These are phyloP conservation scores for Candida incommunis DNA, from an alignment of 805 yeast species.

Conservation along the genomic window DNA sequence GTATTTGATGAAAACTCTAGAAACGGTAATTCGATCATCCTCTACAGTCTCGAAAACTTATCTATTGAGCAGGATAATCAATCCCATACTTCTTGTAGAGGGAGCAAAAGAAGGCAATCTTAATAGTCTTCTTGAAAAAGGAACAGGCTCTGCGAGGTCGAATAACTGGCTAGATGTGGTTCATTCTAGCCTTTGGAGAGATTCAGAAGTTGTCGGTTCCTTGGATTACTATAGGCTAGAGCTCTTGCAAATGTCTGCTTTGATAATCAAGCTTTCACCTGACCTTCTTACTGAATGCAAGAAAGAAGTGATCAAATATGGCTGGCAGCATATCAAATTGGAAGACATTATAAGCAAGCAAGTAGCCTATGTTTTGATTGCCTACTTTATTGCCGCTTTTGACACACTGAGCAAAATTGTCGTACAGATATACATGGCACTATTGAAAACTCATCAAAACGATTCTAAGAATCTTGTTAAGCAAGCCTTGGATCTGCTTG, in stretches of 20 bases:
- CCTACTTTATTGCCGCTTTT: constrained; percentile 72
- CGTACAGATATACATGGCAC: constrained; percentile 82
- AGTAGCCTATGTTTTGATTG: constrained; percentile 80
- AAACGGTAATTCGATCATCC: constrained; percentile 16
- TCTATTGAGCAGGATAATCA: constrained; percentile 28
- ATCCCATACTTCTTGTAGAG: constrained; percentile 51
- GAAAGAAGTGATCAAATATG: constrained; percentile 81
- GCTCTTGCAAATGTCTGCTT: constrained; percentile 65
- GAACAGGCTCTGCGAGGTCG: constrained; percentile 13
- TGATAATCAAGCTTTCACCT: constrained; percentile 58
- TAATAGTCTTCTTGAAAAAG: constrained; percentile 28
- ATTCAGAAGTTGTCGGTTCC: constrained; percentile 44
- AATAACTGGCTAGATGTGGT: constrained; percentile 49
- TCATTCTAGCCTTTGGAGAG: constrained; percentile 58
- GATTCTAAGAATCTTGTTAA: constrained; percentile 75
- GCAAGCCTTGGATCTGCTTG: constrained; percentile 76
- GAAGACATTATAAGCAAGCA: constrained; percentile 85
- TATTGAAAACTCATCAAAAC: constrained; percentile 67
- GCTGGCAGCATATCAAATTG: constrained; percentile 83
- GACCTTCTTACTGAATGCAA: constrained; percentile 41
- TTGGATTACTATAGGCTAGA: constrained; percentile 66
- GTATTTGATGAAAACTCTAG: constrained; percentile 38
- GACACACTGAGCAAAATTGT: constrained; percentile 84
- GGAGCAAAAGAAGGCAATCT: constrained; percentile 36
- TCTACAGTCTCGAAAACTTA: not conserved